Evolutionary conservation across 257 asterid species (phyloP).

Genomic region (Solanum corneliomulleri): DNA sequence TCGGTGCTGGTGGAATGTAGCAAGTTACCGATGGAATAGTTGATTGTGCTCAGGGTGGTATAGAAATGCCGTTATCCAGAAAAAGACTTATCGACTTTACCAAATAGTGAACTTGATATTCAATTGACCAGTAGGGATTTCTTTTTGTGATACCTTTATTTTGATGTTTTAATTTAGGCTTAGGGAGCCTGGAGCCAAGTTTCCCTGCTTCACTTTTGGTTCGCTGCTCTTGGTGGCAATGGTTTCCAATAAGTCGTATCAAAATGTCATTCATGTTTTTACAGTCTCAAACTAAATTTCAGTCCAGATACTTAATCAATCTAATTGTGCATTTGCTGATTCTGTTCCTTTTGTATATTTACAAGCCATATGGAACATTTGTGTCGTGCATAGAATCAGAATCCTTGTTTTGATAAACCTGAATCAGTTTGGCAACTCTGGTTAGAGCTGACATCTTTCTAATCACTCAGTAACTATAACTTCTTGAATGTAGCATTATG

Average conservation of each 20-base stretch:
- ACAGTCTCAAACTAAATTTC: slow-evolving; percentile 6
- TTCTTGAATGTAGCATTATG: neutral
- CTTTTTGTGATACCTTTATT: neutral
- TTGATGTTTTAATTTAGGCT: neutral
- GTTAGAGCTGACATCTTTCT: neutral
- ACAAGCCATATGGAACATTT: slow-evolving; percentile 8
- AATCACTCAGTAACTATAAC: no score
- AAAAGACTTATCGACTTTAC: neutral
- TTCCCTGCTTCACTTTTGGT: slow-evolving; percentile 18
- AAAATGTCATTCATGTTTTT: slow-evolving; percentile 6
- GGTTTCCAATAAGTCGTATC: slow-evolving; percentile 8
- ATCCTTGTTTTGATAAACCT: slow-evolving; percentile 16
- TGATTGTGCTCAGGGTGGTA: neutral
- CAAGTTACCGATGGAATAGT: neutral
- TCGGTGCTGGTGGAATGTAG: neutral
- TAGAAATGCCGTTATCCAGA: neutral
- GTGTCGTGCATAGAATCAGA: neutral
- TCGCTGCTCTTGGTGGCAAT: slow-evolving; percentile 7
- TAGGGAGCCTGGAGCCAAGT: neutral
- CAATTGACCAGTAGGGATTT: neutral
- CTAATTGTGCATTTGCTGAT: neutral
- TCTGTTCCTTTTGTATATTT: neutral
- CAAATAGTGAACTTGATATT: neutral
- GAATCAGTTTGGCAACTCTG: neutral
- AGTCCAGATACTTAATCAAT: neutral